A percentile compares a stretch with the other conserved stretches of the same genome.
phyloP scores from a whole-genome alignment of 495 filamentous ascomycete species.

The Aspergillus incahuasiensis region DNA sequence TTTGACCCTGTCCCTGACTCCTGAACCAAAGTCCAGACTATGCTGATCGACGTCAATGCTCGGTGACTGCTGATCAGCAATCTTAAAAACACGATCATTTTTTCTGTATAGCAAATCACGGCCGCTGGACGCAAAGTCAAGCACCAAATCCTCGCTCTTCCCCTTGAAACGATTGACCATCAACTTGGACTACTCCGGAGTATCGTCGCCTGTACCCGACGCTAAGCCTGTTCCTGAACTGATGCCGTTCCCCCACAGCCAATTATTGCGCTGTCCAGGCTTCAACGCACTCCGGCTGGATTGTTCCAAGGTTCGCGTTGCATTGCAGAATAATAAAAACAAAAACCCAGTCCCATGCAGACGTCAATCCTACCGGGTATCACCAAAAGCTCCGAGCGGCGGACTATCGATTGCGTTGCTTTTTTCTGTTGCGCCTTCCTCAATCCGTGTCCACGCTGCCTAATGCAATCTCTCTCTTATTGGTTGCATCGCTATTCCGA shows the following conservation, averaged over 20 bases:
- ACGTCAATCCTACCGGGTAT: neutral
- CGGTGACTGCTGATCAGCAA: neutral
- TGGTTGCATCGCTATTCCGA: neutral
- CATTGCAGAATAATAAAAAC: neutral
- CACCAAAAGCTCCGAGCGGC: neutral
- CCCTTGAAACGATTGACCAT: neutral
- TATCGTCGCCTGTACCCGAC: slow-evolving; percentile 5
- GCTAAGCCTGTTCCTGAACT: slow-evolving; percentile 42
- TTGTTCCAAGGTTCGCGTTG: neutral
- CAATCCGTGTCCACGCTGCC: neutral
- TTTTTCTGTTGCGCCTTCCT: neutral
- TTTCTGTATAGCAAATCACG: too few species aligned
- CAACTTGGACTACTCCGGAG: neutral
- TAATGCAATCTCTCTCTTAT: neutral
- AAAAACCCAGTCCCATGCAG: neutral
- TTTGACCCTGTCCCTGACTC: neutral
- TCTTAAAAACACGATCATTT: too few species aligned
- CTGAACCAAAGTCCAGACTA: neutral
- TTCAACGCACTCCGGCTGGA: neutral
- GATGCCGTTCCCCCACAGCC: neutral
- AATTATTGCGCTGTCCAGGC: neutral
- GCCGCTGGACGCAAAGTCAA: too few species aligned
- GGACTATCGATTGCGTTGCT: neutral
- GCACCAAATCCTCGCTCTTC: neutral
- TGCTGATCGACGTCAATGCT: slow-evolving; percentile 12